Base-by-base conservation (phyloP, 1,284 basidiomycete genomes). In the Rhodotorula sp. region DNA sequence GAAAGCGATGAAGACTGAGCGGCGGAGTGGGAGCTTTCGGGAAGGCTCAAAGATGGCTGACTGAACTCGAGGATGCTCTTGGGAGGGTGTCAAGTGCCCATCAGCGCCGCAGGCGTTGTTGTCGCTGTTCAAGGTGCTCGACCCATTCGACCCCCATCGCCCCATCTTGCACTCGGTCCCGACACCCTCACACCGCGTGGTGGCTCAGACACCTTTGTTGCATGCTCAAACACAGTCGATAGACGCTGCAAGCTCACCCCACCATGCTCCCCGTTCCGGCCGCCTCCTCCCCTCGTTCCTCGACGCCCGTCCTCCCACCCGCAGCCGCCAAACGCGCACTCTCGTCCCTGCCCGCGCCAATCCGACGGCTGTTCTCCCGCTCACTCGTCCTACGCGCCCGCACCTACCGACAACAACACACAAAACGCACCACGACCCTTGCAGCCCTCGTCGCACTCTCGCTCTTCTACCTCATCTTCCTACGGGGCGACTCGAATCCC, bases 201-300 rank as follows among this genome's bases (percentile, higher is more conserved):
- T 44, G 9, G 39, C 13, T 13, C 39, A 44, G 19, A 44, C 13
- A 44, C 39, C 11, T 10, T 3, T 44, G 39, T 17, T 44, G 13
- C 39, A 44, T 44, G 39, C 39, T 44, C 39, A 44, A 3, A 44
- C 11, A 10, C 11, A 13, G 39, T 44, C 39, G 11, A 15, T 44
- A 44, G 39, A 15, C 39, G 2, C 7, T 15, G 39, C 39, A 17
- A 44, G 19, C 39, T 17, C 39, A 44, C 39, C 39, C 39, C 32
- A 17, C 49, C n/a, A 60, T 60, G 59, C 48, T 60, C 32, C 59
- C 59, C n/a, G 27, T 36, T 9, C 59, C 48, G 32, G n/a, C 24
- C 55, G 36, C 55, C 20, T 27, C 55, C 55, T 56, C 55, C 24
- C 55, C 55, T 27, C 34, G 15, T 9, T 17, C 34, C 39, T 44